Evolutionary conservation across 2,329 filamentous ascomycete species (phyloP).

Genomic region (Mycosphaerelloides madeirae): DNA sequence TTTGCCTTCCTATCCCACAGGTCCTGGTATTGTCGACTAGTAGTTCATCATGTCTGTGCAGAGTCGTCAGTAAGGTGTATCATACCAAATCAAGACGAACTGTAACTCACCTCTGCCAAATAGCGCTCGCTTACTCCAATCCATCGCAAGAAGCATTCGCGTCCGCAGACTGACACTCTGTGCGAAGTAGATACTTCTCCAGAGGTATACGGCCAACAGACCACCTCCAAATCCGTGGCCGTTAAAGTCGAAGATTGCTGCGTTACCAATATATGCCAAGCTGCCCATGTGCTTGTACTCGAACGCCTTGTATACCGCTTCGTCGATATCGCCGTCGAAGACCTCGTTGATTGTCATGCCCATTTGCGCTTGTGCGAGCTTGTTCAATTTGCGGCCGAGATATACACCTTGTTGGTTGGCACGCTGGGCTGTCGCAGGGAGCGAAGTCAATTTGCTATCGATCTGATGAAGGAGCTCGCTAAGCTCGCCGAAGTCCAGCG

Average conservation of each 20-base stretch:
- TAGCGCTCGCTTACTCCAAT: conserved; percentile 93
- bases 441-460: conserved; percentile 86
- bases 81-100: neutral
- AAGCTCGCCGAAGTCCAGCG: conserved; percentile 89
- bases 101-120: conserved; percentile 90
- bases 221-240: conserved; percentile 77
- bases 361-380: conserved; percentile 70
- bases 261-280: conserved; percentile 92
- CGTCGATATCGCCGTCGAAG: conserved; percentile 82
- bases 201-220: conserved; percentile 88
- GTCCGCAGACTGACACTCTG: conserved; percentile 94
- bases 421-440: conserved; percentile 92
- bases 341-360: conserved; percentile 76
- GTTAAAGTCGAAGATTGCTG: conserved; percentile 85
- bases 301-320: conserved; percentile 88
- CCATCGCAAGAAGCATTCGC: conserved; percentile 85
- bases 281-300: conserved; percentile 89
- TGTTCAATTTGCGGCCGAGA: conserved; percentile 89
- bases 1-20: neutral
- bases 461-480: conserved; percentile 85
- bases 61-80: conserved; percentile 10
- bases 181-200: conserved; percentile 94
- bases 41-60: conserved; percentile 33
- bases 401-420: conserved; percentile 95
- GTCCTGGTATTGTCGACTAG: conserved; percentile 10